phyloP scores from a whole-genome alignment of 352 stramenopile species.

The Saprolegnia parasitica region DNA sequence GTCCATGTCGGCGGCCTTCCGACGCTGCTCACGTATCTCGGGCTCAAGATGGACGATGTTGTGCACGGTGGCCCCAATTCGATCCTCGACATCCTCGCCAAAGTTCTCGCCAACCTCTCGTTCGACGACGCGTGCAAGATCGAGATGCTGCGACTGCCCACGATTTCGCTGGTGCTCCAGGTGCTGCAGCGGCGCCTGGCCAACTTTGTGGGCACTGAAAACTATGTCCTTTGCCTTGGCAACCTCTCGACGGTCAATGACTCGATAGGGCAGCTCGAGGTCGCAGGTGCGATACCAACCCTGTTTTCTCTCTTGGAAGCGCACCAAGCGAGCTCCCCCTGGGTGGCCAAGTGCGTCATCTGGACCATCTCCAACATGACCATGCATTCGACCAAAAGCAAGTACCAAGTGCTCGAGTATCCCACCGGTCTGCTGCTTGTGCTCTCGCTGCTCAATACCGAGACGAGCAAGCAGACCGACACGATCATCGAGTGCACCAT shows the following conservation, averaged over 20 bases:
- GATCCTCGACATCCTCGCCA: conserved; percentile 19
- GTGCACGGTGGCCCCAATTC: neutral
- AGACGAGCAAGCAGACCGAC: conserved; percentile 22
- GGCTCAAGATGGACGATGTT: conserved; percentile 21
- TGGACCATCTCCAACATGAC: conserved; percentile 28
- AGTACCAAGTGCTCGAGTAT: conserved; percentile 20
- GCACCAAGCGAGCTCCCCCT: conserved; percentile 33
- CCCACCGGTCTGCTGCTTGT: conserved; percentile 8
- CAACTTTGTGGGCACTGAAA: conserved; percentile 31
- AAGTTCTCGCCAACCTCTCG: conserved; percentile 31
- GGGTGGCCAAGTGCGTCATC: conserved; percentile 26
- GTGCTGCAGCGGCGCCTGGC: conserved; percentile 31
- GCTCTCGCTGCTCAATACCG: conserved; percentile 13
- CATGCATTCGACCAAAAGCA: conserved; percentile 19
- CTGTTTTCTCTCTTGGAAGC: conserved; percentile 54
- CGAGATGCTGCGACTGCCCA: conserved; percentile 28
- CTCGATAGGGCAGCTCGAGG: conserved; percentile 36
- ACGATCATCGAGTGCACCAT: conserved; percentile 28
- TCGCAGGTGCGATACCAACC: conserved; percentile 42
- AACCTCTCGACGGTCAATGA: conserved; percentile 32
- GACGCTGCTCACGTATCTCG: conserved; percentile 8
- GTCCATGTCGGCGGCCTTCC: conserved; percentile 37
- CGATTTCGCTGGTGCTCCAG: conserved; percentile 41
- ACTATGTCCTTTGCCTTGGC: conserved; percentile 33
- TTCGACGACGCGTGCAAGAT: conserved; percentile 31